Percentiles rank a stretch among this genome's conserved stretches.
Conservation (phyloP, 306 rosid species). For the Crotalaria pallida region DNA sequence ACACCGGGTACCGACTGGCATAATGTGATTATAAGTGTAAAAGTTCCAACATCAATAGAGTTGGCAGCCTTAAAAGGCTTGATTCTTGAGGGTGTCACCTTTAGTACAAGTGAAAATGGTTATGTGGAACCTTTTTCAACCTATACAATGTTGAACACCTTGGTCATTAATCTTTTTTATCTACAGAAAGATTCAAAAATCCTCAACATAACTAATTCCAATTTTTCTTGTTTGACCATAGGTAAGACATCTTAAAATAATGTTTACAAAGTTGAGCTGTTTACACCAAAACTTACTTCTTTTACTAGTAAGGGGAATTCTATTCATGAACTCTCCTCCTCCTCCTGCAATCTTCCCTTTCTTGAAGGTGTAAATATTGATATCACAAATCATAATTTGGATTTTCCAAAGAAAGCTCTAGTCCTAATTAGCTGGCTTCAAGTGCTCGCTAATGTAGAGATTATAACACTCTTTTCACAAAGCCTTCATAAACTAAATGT, state of each 20-base stretch:
- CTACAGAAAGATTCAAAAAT: too few relatives aligned
- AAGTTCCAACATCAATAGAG: background rate
- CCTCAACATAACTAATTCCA: too few relatives aligned
- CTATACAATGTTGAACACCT: background rate
- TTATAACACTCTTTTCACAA: too few relatives aligned
- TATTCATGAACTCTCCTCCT: background rate
- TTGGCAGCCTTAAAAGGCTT: background rate
- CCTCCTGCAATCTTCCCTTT: background rate
- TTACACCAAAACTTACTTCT: background rate
- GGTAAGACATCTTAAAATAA: background rate
- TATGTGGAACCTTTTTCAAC: background rate
- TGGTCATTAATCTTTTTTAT: background rate
- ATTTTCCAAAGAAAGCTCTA: too few relatives aligned
- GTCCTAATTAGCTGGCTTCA: too few relatives aligned
- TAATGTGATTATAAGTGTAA: too few relatives aligned
- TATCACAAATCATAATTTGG: too few relatives aligned
- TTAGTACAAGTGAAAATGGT: background rate
- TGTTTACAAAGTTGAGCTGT: background rate
- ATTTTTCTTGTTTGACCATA: background rate
- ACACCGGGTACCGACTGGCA: too few relatives aligned
- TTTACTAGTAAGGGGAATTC: background rate
- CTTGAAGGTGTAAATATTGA: background rate
- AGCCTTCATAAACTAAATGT: too few relatives aligned
- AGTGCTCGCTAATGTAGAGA: too few relatives aligned
- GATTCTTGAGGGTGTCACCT: background rate